phyloP scores from a whole-genome alignment of 2,329 filamentous ascomycete genomes.

The Aspergillus fumigatiaffinis region DNA sequence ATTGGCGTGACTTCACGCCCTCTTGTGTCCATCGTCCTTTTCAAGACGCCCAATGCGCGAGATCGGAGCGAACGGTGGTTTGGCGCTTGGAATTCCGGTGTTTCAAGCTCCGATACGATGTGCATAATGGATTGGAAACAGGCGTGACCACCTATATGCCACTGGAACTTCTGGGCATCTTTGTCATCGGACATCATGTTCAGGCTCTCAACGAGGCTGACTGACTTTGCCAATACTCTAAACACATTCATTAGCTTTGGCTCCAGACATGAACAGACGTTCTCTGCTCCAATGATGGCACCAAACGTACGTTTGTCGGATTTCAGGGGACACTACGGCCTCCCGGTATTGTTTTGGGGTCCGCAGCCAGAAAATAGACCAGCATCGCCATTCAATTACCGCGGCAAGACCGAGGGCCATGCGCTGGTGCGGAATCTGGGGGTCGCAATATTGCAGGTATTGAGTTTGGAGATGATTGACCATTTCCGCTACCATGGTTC shows the following conservation, averaged over 20 bases:
- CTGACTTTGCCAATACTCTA: constrained; percentile 8
- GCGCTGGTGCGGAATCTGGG: constrained; percentile 3
- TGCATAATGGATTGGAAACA: constrained; percentile 13
- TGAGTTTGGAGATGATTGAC: constrained; percentile 1
- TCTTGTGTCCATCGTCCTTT: not conserved
- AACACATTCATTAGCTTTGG: not conserved
- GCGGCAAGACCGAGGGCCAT: constrained; percentile 6
- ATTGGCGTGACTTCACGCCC: not conserved
- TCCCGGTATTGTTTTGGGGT: constrained; percentile 8
- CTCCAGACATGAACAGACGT: not conserved
- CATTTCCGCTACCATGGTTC: constrained; percentile 4
- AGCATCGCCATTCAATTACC: constrained; percentile 9
- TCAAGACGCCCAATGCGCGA: not conserved
- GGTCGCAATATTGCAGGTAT: constrained; percentile 8
- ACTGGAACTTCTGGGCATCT: constrained; percentile 7
- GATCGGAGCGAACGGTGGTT: constrained; percentile 1
- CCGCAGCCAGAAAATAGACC: constrained; percentile 9
- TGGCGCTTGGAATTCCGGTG: constrained; percentile 5
- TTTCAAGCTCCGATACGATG: constrained; percentile 7
- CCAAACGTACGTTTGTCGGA: constrained; percentile 4
- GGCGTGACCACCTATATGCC: constrained; percentile 9
- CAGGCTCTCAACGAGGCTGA: constrained; percentile 9
- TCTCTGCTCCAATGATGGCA: not conserved
- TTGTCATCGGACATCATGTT: constrained; percentile 5
- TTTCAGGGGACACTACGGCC: constrained; percentile 5